Percentiles rank a stretch among this genome's conserved stretches.
Conservation (phyloP, 352 stramenopile genomes). For the Pythium vanterpoolii region DNA sequence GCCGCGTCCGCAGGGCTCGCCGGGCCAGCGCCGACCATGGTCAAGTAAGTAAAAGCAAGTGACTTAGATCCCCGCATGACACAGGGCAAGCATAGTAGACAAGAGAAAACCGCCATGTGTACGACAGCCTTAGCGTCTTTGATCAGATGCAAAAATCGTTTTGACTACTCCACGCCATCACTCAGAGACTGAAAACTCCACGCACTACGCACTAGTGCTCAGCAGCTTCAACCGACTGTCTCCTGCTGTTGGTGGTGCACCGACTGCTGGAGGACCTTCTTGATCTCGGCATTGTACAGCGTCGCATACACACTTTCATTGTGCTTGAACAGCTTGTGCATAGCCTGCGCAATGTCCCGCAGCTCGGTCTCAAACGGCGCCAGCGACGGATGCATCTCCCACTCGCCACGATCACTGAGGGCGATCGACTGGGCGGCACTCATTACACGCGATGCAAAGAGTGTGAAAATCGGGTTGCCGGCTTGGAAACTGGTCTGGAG, state of each 20-base stretch:
- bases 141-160: not conserved
- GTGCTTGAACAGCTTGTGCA: conserved; percentile 54
- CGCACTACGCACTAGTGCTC: no score
- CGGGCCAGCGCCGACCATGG: conserved; percentile 13
- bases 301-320: conserved; percentile 63
- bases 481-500: conserved; percentile 38
- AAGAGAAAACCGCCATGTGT: no score
- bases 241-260: conserved; percentile 5
- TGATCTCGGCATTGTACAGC: conserved; percentile 49
- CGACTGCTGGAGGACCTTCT: conserved; percentile 8
- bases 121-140: no score
- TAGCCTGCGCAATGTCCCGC: conserved; percentile 21
- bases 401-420: conserved; percentile 15
- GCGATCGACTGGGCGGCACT: conserved; percentile 29
- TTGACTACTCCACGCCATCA: no score
- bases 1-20: conserved; percentile 3
- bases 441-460: conserved; percentile 47
- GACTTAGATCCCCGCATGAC: not conserved
- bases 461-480: conserved; percentile 51
- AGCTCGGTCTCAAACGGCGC: conserved; percentile 47
- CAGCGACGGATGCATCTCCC: conserved; percentile 47
- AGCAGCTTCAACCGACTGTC: no score
- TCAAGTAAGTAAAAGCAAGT: conserved; percentile 16
- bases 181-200: no score
- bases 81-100: not conserved